These are phyloP conservation scores for Fusarium stilboides DNA, from an alignment of 2,329 filamentous ascomycete species.

Conservation along the genomic window DNA sequence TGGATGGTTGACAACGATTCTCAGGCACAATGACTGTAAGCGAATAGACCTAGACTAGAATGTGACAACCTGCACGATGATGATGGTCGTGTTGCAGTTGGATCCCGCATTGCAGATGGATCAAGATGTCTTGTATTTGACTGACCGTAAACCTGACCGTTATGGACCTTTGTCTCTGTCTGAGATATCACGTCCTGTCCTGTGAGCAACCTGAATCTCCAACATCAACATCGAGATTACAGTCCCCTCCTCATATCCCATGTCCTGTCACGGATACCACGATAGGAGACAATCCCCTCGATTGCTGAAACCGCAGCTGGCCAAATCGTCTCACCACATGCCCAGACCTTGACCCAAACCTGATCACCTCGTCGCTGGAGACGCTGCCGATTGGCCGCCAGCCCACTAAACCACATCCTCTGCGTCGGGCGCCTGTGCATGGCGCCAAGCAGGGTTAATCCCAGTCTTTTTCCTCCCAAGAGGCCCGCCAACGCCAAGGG, in stretches of 20 bases:
- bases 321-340: constrained; percentile 45
- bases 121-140: constrained; percentile 24
- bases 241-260: neutral
- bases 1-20: constrained; percentile 34
- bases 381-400: constrained; percentile 43
- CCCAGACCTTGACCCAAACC: constrained; percentile 2
- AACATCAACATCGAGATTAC: constrained; percentile 13
- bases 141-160: constrained; percentile 5
- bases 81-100: constrained; percentile 39
- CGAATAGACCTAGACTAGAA: constrained; percentile 22
- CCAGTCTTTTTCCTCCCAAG: constrained; percentile 25
- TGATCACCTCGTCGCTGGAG: constrained; percentile 24
- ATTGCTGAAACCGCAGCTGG: constrained; percentile 30
- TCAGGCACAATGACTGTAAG: constrained; percentile 41
- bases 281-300: neutral
- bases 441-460: constrained; percentile 30
- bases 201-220: constrained; percentile 23
- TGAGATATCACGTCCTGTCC: neutral
- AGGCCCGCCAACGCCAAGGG: constrained; percentile 20
- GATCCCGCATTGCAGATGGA: constrained; percentile 34
- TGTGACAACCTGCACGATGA: constrained; percentile 46
- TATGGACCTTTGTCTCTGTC: constrained; percentile 6
- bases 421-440: constrained; percentile 50
- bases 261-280: neutral
- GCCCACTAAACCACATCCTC: neutral